Evolutionary conservation across 2,329 filamentous ascomycete genomes (phyloP).

Genomic region (Pseudopithomyces chartarum): DNA sequence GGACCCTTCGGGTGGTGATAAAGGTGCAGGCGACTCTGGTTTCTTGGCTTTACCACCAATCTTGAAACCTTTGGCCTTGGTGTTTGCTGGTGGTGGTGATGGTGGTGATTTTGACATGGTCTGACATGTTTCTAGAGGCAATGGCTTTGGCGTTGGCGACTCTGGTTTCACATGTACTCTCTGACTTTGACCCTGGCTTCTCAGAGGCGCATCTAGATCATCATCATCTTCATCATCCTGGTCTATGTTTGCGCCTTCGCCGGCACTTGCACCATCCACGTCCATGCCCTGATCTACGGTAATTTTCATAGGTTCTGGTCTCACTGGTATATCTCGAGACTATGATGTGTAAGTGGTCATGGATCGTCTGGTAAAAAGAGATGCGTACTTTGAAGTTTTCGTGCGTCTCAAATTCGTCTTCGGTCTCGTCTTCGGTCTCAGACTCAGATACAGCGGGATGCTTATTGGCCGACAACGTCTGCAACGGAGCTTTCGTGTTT

Average conservation of each 20-base stretch:
- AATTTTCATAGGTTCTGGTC: background rate
- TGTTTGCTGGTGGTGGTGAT: conserved; percentile 16
- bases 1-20: background rate
- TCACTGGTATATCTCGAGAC: conserved; percentile 11
- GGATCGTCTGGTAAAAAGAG: background rate
- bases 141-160: conserved; percentile 10
- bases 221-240: conserved; percentile 33
- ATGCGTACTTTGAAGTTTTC: conserved; percentile 34
- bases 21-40: conserved; percentile 6
- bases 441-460: conserved; percentile 9
- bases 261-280: conserved; percentile 31
- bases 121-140: background rate
- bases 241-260: conserved; percentile 32
- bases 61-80: conserved; percentile 29
- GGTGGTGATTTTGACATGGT: no score
- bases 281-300: conserved; percentile 1
- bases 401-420: conserved; percentile 45
- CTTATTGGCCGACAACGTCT: conserved; percentile 5
- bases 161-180: conserved; percentile 1
- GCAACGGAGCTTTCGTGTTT: conserved; percentile 8
- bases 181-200: conserved; percentile 18
- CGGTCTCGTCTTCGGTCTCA: conserved; percentile 33
- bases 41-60: conserved; percentile 35
- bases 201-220: conserved; percentile 44
- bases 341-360: conserved; percentile 10